phyloP scores from a whole-genome alignment of 2,329 filamentous ascomycete genomes.

The Paramyrothecium roridum region DNA sequence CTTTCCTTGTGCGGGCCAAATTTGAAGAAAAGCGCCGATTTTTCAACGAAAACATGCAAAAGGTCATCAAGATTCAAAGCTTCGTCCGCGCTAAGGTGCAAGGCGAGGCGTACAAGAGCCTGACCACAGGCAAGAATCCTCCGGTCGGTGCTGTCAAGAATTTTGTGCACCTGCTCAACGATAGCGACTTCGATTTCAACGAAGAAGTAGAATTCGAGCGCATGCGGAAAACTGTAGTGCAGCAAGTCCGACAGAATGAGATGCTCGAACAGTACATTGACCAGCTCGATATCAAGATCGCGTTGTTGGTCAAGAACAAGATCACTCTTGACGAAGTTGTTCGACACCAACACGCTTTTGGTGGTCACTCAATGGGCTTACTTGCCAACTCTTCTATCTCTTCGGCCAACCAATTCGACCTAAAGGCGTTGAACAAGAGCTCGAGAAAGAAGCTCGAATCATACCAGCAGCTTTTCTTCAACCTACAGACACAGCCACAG shows the following conservation, averaged over 20 bases:
- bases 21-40: slow-evolving; percentile 85
- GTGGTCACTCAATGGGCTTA: slow-evolving; percentile 80
- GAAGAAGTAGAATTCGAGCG: slow-evolving; percentile 97
- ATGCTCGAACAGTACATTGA: slow-evolving; percentile 97
- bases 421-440: slow-evolving; percentile 96
- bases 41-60: slow-evolving; percentile 97
- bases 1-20: slow-evolving; percentile 66
- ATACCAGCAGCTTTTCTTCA: slow-evolving; percentile 97
- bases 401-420: slow-evolving; percentile 88
- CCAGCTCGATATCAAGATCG: slow-evolving; percentile 98
- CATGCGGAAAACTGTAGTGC: slow-evolving; percentile 90
- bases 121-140: slow-evolving; percentile 94
- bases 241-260: slow-evolving; percentile 96
- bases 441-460: slow-evolving; percentile 93
- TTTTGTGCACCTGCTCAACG: slow-evolving; percentile 95
- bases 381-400: slow-evolving; percentile 85
- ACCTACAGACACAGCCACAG: slow-evolving; percentile 91
- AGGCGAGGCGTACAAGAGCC: slow-evolving; percentile 95
- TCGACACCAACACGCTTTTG: slow-evolving; percentile 93
- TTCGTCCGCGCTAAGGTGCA: slow-evolving; percentile 93
- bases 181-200: slow-evolving; percentile 98
- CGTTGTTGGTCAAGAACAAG: slow-evolving; percentile 97
- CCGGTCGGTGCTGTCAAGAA: slow-evolving; percentile 96
- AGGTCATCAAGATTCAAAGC: slow-evolving; percentile 97
- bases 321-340: slow-evolving; percentile 98